These are phyloP conservation scores for Sugiyamaella pinicola DNA, from an alignment of 1,139 yeast genomes.

Conservation along the genomic window DNA sequence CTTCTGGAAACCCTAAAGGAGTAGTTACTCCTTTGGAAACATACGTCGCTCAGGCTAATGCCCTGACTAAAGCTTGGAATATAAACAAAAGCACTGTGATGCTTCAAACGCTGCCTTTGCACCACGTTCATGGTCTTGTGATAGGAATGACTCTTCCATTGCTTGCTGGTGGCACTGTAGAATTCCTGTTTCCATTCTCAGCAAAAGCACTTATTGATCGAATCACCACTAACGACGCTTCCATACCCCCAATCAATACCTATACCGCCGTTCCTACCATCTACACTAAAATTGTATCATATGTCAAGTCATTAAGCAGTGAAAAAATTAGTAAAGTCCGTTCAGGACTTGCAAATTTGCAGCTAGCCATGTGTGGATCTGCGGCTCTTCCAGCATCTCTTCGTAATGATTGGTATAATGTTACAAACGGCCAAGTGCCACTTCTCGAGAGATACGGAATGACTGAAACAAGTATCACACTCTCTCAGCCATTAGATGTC, in stretches of 20 bases:
- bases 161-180: constrained; percentile 43
- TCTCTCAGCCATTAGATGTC: constrained; percentile 41
- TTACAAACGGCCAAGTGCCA: constrained; percentile 40
- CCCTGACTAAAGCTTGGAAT: constrained; percentile 42
- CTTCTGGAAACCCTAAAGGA: constrained; percentile 46
- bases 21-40: constrained; percentile 43
- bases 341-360: constrained; percentile 28
- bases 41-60: constrained; percentile 41
- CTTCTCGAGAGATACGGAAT: constrained; percentile 44
- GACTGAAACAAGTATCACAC: constrained; percentile 46
- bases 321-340: constrained; percentile 20
- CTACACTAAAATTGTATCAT: constrained; percentile 38
- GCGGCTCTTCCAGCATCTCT: constrained; percentile 45
- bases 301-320: constrained; percentile 28
- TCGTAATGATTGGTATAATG: constrained; percentile 39
- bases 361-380: constrained; percentile 45
- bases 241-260: constrained; percentile 40
- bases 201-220: constrained; percentile 37
- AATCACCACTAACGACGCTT: constrained; percentile 26
- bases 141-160: constrained; percentile 43
- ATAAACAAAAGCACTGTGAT: constrained; percentile 38
- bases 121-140: constrained; percentile 45
- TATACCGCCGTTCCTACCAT: constrained; percentile 47
- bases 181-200: constrained; percentile 42
- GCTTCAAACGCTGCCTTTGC: constrained; percentile 44